A percentile compares a stretch with the other conserved stretches of the same genome.
phyloP scores from a whole-genome alignment of 2,329 filamentous ascomycete genomes.

The Sarocladium brachiariae region DNA sequence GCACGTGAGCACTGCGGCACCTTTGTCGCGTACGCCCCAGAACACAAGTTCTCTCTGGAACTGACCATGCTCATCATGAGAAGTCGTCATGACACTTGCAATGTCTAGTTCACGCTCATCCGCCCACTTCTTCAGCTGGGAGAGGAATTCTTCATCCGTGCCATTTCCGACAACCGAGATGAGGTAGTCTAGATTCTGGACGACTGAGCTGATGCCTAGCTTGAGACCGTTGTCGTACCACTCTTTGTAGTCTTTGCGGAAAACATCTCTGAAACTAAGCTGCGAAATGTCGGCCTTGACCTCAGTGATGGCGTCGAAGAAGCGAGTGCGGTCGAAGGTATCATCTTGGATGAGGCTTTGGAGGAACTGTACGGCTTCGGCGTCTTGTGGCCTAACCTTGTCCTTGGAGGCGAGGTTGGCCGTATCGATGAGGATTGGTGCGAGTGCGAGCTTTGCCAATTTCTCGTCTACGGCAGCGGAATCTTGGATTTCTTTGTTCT shows the following conservation, averaged over 20 bases:
- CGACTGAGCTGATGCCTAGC: slow-evolving; percentile 62
- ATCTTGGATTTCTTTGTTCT: slow-evolving; percentile 17
- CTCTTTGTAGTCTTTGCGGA: slow-evolving; percentile 80
- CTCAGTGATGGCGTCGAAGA: slow-evolving; percentile 51
- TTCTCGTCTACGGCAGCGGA: slow-evolving; percentile 41
- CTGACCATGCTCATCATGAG: slow-evolving; percentile 36
- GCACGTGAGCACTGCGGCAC: slow-evolving; percentile 34
- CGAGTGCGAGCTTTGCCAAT: slow-evolving; percentile 61
- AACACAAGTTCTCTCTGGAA: slow-evolving; percentile 64
- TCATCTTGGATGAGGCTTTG: slow-evolving; percentile 37
- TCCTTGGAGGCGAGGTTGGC: slow-evolving; percentile 52
- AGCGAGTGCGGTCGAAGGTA: slow-evolving; percentile 45
- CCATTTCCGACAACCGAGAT: slow-evolving; percentile 42
- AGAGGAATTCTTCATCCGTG: slow-evolving; percentile 35
- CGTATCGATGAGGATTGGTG: slow-evolving; percentile 69
- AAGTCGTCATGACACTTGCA: slow-evolving; percentile 64
- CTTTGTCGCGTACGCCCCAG: slow-evolving; percentile 50
- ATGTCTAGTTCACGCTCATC: slow-evolving; percentile 54
- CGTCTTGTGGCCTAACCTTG: slow-evolving; percentile 61
- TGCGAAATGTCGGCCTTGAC: slow-evolving; percentile 62
- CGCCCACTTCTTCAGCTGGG: slow-evolving; percentile 44
- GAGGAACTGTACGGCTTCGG: slow-evolving; percentile 49
- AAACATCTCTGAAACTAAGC: slow-evolving; percentile 57
- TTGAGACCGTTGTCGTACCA: slow-evolving; percentile 53
- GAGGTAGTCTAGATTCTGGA: slow-evolving; percentile 57